A percentile compares a stretch with the other conserved stretches of the same genome.
phyloP scores from a whole-genome alignment of 1,284 basidiomycete species.

The Fomitopsis palustris region DNA sequence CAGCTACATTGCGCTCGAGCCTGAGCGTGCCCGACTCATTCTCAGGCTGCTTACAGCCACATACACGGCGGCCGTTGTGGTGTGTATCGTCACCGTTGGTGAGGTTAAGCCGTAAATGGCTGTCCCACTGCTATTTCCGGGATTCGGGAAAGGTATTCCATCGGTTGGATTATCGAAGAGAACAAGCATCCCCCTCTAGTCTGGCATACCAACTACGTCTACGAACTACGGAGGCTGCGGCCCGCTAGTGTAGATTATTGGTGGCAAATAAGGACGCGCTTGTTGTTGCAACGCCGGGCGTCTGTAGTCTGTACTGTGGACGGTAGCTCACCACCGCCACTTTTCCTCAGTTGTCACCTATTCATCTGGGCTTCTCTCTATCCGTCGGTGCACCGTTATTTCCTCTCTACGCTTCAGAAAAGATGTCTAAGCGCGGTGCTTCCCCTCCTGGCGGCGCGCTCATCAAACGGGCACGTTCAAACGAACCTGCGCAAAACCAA shows the following conservation, averaged over 20 bases:
- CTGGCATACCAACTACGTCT: too few relatives aligned
- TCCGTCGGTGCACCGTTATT: neutral
- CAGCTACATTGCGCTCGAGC: too few relatives aligned
- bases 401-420: neutral
- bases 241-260: neutral
- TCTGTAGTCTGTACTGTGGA: neutral
- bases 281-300: neutral
- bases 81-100: too few relatives aligned
- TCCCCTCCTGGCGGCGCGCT: constrained; percentile 55
- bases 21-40: too few relatives aligned
- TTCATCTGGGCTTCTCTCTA: neutral
- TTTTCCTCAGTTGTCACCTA: neutral
- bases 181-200: too few relatives aligned
- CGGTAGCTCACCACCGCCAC: neutral
- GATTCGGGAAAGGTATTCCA: too few relatives aligned
- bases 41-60: too few relatives aligned
- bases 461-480: constrained; percentile 62
- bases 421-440: constrained; percentile 65
- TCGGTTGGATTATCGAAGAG: too few relatives aligned
- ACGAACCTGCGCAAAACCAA: constrained; percentile 58
- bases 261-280: neutral
- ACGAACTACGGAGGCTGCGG: too few relatives aligned
- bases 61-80: too few relatives aligned
- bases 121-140: too few relatives aligned
- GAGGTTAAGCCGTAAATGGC: too few relatives aligned